phyloP scores from a whole-genome alignment of 345 rosid genomes.

The Luvunga scandens region DNA sequence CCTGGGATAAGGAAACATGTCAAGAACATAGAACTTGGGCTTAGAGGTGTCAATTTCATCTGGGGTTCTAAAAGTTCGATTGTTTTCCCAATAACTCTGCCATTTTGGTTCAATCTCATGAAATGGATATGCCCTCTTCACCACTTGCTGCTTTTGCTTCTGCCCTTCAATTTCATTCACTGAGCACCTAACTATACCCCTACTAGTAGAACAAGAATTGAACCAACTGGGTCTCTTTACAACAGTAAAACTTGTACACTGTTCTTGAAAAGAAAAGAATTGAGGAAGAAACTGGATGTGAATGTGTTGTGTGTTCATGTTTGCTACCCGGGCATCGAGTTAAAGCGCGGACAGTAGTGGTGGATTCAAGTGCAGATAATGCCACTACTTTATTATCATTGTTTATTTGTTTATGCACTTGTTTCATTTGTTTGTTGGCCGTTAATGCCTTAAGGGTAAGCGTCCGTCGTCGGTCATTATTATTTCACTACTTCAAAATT shows the following conservation, averaged over 20 bases:
- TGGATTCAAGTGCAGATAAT: not conserved
- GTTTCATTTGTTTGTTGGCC: no score
- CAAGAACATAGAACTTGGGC: slow-evolving; percentile 95
- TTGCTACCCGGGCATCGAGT: not conserved
- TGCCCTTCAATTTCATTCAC: slow-evolving; percentile 22
- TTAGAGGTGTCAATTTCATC: slow-evolving; percentile 75
- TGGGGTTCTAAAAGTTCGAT: slow-evolving; percentile 75
- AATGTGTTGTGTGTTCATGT: slow-evolving; percentile 30
- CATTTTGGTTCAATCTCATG: slow-evolving; percentile 92
- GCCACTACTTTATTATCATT: not conserved
- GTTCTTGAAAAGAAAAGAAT: slow-evolving; percentile 21
- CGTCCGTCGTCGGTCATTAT: no score
- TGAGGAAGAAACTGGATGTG: slow-evolving; percentile 26
- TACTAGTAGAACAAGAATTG: not conserved
- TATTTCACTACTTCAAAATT: no score
- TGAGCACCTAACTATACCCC: slow-evolving; percentile 7
- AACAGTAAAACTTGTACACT: not conserved
- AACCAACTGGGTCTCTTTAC: slow-evolving; percentile 5
- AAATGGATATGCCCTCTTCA: slow-evolving; percentile 75
- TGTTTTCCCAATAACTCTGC: slow-evolving; percentile 83
- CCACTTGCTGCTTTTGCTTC: slow-evolving; percentile 22
- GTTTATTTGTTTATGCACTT: no score
- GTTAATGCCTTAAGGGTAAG: no score
- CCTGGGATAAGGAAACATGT: slow-evolving; percentile 99
- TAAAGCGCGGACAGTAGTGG: not conserved